These are phyloP conservation scores for Rugonectria rugulosa DNA, from an alignment of 2,329 filamentous ascomycete genomes.

Conservation along the genomic window DNA sequence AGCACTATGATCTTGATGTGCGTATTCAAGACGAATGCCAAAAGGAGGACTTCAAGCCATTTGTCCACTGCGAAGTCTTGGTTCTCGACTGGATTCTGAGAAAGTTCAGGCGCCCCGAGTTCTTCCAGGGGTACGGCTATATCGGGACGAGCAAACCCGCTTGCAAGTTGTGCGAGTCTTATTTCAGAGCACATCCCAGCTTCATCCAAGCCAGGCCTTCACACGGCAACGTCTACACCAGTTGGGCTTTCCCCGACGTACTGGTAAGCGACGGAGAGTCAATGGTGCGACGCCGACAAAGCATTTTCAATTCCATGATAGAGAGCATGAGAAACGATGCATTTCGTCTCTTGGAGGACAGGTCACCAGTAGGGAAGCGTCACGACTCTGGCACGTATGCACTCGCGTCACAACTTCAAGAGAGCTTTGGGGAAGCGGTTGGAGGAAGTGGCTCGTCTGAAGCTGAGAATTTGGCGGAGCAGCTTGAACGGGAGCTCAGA, in stretches of 20 bases:
- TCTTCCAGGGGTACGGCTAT: slow-evolving; percentile 45
- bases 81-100: slow-evolving; percentile 37
- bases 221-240: slow-evolving; percentile 49
- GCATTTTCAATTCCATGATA: slow-evolving; percentile 38
- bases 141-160: slow-evolving; percentile 53
- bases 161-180: slow-evolving; percentile 49
- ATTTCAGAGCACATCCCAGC: slow-evolving; percentile 41
- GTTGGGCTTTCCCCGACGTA: slow-evolving; percentile 49
- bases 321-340: slow-evolving; percentile 39
- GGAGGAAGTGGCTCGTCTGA: slow-evolving; percentile 11
- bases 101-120: slow-evolving; percentile 19
- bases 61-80: slow-evolving; percentile 42
- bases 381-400: slow-evolving; percentile 44
- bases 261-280: slow-evolving; percentile 12
- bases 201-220: slow-evolving; percentile 40
- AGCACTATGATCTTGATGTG: slow-evolving; percentile 31
- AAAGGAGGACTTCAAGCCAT: slow-evolving; percentile 29
- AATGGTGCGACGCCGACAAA: slow-evolving; percentile 22
- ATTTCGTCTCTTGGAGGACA: slow-evolving; percentile 38
- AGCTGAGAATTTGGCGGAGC: slow-evolving; percentile 27
- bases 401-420: slow-evolving; percentile 17
- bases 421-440: slow-evolving; percentile 21
- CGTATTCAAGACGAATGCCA: slow-evolving; percentile 30
- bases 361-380: slow-evolving; percentile 33
- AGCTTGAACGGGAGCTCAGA: slow-evolving; percentile 19